Percentiles rank a stretch among this genome's conserved stretches.
Conservation (phyloP, 306 rosid genomes). For the Ceratonia siliqua region DNA sequence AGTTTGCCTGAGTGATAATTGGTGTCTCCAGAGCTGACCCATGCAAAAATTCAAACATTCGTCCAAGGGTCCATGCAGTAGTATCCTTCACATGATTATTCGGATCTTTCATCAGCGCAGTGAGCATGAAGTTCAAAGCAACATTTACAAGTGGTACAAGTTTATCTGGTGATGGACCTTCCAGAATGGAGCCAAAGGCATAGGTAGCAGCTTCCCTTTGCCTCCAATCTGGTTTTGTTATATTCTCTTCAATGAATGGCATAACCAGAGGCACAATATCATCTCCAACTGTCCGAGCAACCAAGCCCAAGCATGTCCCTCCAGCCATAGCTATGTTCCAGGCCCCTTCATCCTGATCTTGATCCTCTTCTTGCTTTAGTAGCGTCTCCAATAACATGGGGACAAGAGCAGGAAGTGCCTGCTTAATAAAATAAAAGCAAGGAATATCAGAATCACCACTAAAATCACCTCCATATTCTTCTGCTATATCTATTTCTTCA, state of each 20-base stretch:
- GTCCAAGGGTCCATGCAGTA: constrained; percentile 96
- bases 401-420: constrained; percentile 82
- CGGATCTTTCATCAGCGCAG: constrained; percentile 75
- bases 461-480: constrained; percentile 87
- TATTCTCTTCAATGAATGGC: constrained; percentile 93
- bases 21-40: constrained; percentile 83
- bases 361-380: constrained; percentile 92
- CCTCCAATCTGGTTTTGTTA: constrained; percentile 90
- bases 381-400: constrained; percentile 88
- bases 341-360: constrained; percentile 96
- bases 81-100: constrained; percentile 94
- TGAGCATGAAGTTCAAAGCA: constrained; percentile 79
- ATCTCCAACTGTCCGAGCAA: constrained; percentile 92
- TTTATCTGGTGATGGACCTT: constrained; percentile 92
- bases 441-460: constrained; percentile 80
- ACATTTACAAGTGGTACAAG: constrained; percentile 78
- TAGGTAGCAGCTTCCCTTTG: constrained; percentile 95
- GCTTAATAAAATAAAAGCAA: constrained; percentile 82
- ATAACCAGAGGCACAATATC: constrained; percentile 86
- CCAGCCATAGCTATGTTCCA: constrained; percentile 99
- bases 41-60: constrained; percentile 93
- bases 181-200: constrained; percentile 93
- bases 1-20: constrained; percentile 71
- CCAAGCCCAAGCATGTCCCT: constrained; percentile 92
- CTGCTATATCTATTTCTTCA: constrained; percentile 87